A percentile compares a stretch with the other conserved stretches of the same genome.
These are phyloP conservation scores for Psilocybe tampanensis DNA, from an alignment of 768 basidiomycete species.

Conservation along the genomic window DNA sequence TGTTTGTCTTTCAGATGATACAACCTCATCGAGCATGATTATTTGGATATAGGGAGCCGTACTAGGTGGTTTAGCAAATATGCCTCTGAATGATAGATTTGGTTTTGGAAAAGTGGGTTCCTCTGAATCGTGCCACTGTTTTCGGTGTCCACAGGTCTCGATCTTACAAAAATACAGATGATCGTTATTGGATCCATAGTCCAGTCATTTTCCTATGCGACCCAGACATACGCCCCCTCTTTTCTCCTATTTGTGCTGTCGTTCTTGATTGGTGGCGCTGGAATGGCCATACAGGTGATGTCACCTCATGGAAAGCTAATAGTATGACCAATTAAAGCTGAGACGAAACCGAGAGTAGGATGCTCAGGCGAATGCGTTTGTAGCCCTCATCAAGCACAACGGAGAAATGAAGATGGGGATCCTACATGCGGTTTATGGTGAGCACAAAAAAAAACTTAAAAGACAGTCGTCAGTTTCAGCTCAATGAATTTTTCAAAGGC, in stretches of 20 bases:
- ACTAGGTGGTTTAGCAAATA: slow-evolving; percentile 40
- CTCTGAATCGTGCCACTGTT: no score
- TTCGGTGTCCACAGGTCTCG: no score
- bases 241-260: slow-evolving; percentile 63
- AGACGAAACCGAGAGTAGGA: slow-evolving; percentile 46
- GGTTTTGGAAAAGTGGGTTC: slow-evolving; percentile 45
- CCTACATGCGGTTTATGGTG: slow-evolving; percentile 53
- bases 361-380: slow-evolving; percentile 72
- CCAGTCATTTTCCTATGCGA: slow-evolving; percentile 54
- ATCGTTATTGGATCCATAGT: slow-evolving; percentile 41
- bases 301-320: background rate
- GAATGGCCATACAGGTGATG: slow-evolving; percentile 46
- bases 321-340: background rate
- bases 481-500: slow-evolving; percentile 36
- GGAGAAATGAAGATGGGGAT: slow-evolving; percentile 65
- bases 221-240: slow-evolving; percentile 58
- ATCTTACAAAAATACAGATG: slow-evolving; percentile 14
- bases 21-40: background rate
- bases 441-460: background rate
- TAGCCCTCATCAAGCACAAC: slow-evolving; percentile 58
- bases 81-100: slow-evolving; percentile 35
- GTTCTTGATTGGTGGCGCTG: slow-evolving; percentile 43
- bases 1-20: background rate
- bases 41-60: slow-evolving; percentile 40
- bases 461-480: no score